Evolutionary conservation across 345 rosid genomes (phyloP), one percentile per base, ranked within the genome.

Genomic region (Iberis pinnata): DNA sequence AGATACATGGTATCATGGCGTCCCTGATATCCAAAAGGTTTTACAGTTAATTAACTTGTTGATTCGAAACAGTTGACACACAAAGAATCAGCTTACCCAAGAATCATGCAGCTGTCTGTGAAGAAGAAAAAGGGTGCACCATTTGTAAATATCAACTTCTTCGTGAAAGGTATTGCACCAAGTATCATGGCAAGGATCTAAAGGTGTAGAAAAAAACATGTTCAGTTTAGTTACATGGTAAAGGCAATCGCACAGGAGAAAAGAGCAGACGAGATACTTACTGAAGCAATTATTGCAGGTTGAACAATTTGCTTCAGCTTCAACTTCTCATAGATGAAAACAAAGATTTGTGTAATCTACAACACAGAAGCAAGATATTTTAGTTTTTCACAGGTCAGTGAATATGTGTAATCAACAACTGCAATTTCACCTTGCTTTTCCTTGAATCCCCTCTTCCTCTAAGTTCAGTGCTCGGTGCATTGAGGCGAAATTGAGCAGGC

Each of bases 1-100:
- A 76, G 63, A 88, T 93, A 65, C 97, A 88, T 0, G 97, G 99
- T 61, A 93, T 79, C 99, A 88, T 93, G 56, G 97, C 97, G 37
- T 83, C 95, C 92, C 97, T 93, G 79, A 26, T 40, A 55, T 18
- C 29, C 41, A 43, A 42, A n/a, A 48, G 48, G 46, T 54, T 61
- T 41, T 18, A 55, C 6, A 37, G 42, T 36, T 55, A 59, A 29
- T 26, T 9, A 36, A 15, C 32, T 31, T 27, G 27, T 10, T 27
- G 36, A 4, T 41, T 24, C 8, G 4, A 14, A 49, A 50, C 17
- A 45, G 14, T 18, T 35, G 41, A 68, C 4, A 49, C 16, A 58
- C 51, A 14, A 12, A 50, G 17, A 19, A 22, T 40, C 49, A 53
- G 33, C 77, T 66, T 80, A 93, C 97, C 99, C 99, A 32, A 93